Evolutionary conservation across 2,329 filamentous ascomycete species (phyloP), one percentile per base, ranked within the genome.

Genomic region (Pyricularia sp.): DNA sequence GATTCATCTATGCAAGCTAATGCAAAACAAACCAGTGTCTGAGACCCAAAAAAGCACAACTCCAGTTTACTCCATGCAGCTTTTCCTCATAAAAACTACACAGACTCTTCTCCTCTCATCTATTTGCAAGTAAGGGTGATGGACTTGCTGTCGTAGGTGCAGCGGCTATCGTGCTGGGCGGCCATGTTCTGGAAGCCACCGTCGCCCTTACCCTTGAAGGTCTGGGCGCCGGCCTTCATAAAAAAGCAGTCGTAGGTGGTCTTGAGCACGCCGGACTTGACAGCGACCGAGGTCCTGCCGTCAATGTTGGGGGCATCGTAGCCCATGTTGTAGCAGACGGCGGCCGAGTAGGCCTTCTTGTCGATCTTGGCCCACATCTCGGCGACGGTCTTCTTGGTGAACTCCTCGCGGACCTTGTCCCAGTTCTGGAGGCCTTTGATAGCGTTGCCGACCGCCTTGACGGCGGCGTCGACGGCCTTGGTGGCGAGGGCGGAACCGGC

Each of bases 271-370:
- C 65, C 36, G 9, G n/a, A 28, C 36, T 55, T 66, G 25, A 66
- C 23, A 14, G 42, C 4, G 6, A 28, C 65, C 31, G 36, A 50
- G 20, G 42, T 14, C 36, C 20, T 17, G 36, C 65, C 65, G 23
- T 26, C 65, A 12, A 66, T 25, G 36, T 36, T 36, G 36, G n/a
- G 12, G 4, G 36, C 31, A 20, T 55, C 14, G 36, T 66, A 66
- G 25, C 4, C 65, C 65, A 66, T 66, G 65, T 66, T 66, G 65
- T 66, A 66, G 65, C 65, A 66, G 65, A 66, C 42, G 65, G 65
- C 65, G 5, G 65, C 65, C 14, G 65, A 26, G 36, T 17, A 66
- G 23, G 36, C 20, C 23, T 26, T 50, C 23, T 36, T 12, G 36
- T 66, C 65, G 23, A 28, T 28, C 33, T 66, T 66, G 31, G 11